Conservation (phyloP, 495 filamentous ascomycete genomes). For the Neurospora sp. region DNA sequence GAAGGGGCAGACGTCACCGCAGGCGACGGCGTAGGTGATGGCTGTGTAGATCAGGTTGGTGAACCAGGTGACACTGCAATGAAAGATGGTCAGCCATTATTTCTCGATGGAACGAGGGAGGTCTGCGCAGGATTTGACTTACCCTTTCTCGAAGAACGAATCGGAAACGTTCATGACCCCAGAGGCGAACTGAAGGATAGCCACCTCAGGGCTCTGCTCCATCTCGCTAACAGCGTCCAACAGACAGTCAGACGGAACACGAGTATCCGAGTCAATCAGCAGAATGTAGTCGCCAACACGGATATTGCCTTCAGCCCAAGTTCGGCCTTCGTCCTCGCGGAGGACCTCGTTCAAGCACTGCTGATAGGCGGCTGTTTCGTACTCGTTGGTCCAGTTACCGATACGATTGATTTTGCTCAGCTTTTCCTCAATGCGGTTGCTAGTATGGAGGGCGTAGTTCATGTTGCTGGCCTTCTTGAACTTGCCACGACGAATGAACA, state of each 20-base stretch:
- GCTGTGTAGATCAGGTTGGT: conserved; percentile 63
- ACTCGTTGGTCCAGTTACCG: conserved; percentile 37
- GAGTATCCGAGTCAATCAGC: conserved; percentile 57
- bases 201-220: conserved; percentile 60
- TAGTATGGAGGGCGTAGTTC: conserved; percentile 55
- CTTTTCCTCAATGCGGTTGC: conserved; percentile 50
- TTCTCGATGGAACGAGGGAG: not conserved
- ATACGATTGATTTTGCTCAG: conserved; percentile 32
- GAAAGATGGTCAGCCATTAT: conserved; percentile 1
- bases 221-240: conserved; percentile 62
- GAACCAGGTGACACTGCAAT: conserved; percentile 53
- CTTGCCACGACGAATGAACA: conserved; percentile 52
- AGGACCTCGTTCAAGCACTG: conserved; percentile 42
- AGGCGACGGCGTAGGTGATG: conserved; percentile 56
- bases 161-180: conserved; percentile 61
- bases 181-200: conserved; percentile 56
- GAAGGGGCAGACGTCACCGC: conserved; percentile 60
- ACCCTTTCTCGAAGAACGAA: conserved; percentile 51
- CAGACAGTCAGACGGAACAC: conserved; percentile 56
- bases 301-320: conserved; percentile 61
- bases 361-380: conserved; percentile 43
- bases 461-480: conserved; percentile 72
- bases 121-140: conserved; percentile 5
- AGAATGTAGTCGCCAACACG: conserved; percentile 64
- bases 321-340: conserved; percentile 46